Percentiles rank a stretch among this genome's conserved stretches.
Conservation (phyloP, 805 yeast genomes). For the Kuraishia floccosa region DNA sequence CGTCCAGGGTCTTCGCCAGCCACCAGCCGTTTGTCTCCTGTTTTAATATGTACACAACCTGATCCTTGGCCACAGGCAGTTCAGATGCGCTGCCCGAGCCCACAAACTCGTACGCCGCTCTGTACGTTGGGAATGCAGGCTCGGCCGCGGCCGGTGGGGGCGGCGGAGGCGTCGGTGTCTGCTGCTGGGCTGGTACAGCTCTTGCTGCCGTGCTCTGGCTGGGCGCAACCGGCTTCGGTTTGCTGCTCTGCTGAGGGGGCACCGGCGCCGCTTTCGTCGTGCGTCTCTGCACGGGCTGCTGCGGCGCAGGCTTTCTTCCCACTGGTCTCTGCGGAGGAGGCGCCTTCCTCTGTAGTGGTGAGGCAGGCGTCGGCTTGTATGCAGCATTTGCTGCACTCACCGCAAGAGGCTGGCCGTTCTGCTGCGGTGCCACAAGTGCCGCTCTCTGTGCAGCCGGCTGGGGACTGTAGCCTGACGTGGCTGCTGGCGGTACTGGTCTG, state of each 20-base stretch:
- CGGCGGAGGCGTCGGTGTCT: conserved; percentile 67
- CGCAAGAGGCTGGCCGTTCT: no score
- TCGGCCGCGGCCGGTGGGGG: conserved; percentile 52
- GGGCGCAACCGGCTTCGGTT: conserved; percentile 5
- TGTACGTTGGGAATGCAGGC: conserved; percentile 66
- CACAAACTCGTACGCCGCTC: conserved; percentile 80
- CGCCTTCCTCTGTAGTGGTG: background rate
- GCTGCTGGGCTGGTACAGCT: conserved; percentile 14
- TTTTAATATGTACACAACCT: conserved; percentile 58
- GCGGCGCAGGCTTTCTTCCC: conserved; percentile 9
- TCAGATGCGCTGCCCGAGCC: conserved; percentile 81
- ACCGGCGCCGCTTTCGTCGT: conserved; percentile 8
- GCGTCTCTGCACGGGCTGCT: conserved; percentile 6
- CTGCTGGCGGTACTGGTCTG: conserved; percentile 15
- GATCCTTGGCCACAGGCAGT: conserved; percentile 68
- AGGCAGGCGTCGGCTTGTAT: background rate
- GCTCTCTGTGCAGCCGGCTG: conserved; percentile 5
- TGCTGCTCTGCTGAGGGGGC: conserved; percentile 3
- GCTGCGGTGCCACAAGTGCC: conserved; percentile 1
- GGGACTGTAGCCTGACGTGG: no score
- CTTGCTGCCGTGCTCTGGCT: conserved; percentile 10
- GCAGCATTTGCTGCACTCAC: conserved; percentile 14
- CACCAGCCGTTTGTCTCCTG: conserved; percentile 92
- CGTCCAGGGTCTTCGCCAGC: conserved; percentile 68
- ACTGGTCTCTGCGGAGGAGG: background rate